A percentile compares a stretch with the other conserved stretches of the same genome.
Evolutionary conservation across 495 filamentous ascomycete genomes (phyloP).

Genomic region (Penicillium alfredii): DNA sequence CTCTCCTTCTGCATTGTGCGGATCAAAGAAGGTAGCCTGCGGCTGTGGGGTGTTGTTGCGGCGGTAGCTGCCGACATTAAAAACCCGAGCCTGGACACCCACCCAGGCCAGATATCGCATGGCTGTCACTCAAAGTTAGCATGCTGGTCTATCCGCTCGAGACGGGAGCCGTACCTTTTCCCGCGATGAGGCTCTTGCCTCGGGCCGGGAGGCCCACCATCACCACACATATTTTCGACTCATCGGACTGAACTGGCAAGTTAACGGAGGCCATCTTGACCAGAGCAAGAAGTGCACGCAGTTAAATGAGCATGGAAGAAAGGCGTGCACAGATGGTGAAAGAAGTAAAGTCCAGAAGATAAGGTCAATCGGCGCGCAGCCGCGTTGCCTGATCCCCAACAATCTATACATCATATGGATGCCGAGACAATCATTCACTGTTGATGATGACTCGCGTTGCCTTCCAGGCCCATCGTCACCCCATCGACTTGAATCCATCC

Average conservation of each 20-base stretch:
- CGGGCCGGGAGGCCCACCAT: conserved; percentile 96
- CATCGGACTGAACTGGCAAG: conserved; percentile 66
- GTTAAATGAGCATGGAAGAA: no score
- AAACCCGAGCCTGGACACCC: conserved; percentile 82
- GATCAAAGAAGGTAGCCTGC: conserved; percentile 88
- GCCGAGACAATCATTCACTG: no score
- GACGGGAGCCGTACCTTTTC: conserved; percentile 68
- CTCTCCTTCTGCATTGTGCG: conserved; percentile 80
- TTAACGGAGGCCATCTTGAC: conserved; percentile 10
- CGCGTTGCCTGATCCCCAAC: no score
- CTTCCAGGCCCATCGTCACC: no score
- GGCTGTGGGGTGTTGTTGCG: conserved; percentile 81
- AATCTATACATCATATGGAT: no score
- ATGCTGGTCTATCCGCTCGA: neutral
- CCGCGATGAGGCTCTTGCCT: conserved; percentile 94
- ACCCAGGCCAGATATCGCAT: conserved; percentile 95
- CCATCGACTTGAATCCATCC: no score
- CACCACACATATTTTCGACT: conserved; percentile 93
- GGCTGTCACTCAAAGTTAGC: conserved; percentile 48
- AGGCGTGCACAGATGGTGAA: no score
- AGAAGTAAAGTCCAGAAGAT: neutral
- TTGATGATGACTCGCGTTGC: no score
- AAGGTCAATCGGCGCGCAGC: no score
- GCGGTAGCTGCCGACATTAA: conserved; percentile 96
- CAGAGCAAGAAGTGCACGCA: neutral